Base-by-base conservation (phyloP, 129 eudicot genomes). In the Pulicaria dysenterica region DNA sequence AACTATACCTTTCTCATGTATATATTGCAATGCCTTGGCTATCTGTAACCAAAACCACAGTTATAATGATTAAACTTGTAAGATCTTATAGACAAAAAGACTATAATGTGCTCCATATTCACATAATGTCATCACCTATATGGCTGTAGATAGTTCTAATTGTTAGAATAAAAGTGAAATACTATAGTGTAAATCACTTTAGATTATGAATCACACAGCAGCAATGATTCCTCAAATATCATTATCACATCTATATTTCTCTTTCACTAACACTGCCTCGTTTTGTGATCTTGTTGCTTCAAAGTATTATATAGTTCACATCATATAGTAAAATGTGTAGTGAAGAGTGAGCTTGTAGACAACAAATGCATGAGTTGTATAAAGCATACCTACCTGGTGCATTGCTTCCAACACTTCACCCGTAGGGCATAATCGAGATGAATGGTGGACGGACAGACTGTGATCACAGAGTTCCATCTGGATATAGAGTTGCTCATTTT, bases 401-500 rank as follows among this genome's bases (percentile, higher is more conserved):
- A 89, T 81, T 55, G 83, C 88, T 77, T 80, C 82, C 67, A 92
- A 80, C 61, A 76, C 87, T 71, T 87, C 87, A 56, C 60, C 78
- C 59, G 83, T 87, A 12, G 67, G 73, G 16, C 59, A 81, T 73
- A 65, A 67, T 78, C 64, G 81, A 48, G 84, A 58, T 49, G 75
- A 74, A 16, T 39, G 72, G 31, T 70, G 65, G 79, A 76, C 48
- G 42, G 90, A 92, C 49, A 92, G 80, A 73, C 89, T 89, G 72
- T 80, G 86, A 79, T 89, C 98, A 79, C 96, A 92, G 8, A 92
- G 92, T 87, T 92, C 98, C 95, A 92, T 78, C 74, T 92, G 98
- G 73, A 92, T 92, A 81, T 86, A 92, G 7, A 92, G 83, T 55
- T 87, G 84, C 77, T 89, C 96, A 9, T 89, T 84, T 76, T 92